Evolutionary conservation across 73 alveolate species (phyloP).

Genomic region (Paramecium caudatum): DNA sequence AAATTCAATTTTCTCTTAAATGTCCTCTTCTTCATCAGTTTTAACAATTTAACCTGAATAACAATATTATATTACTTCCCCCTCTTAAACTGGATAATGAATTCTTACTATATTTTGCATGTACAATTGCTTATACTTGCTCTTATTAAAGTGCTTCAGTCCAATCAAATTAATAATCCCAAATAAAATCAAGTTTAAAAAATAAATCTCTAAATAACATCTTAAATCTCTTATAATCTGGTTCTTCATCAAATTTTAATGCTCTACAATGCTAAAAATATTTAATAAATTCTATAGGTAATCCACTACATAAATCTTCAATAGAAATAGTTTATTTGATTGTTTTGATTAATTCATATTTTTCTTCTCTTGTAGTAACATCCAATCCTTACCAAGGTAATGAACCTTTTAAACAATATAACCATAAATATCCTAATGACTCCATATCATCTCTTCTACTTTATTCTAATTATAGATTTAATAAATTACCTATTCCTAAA

Average conservation of each 20-base stretch:
- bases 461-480: constrained; percentile 51
- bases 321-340: constrained; percentile 87
- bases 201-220: constrained; percentile 83
- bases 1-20: constrained; percentile 62
- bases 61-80: constrained; percentile 17
- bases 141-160: not conserved
- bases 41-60: constrained; percentile 52
- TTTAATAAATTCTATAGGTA: constrained; percentile 88
- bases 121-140: not conserved
- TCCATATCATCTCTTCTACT: constrained; percentile 96
- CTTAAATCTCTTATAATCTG: constrained; percentile 88
- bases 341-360: constrained; percentile 85
- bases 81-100: constrained; percentile 60
- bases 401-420: constrained; percentile 90
- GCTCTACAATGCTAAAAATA: constrained; percentile 88
- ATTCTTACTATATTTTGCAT: constrained; percentile 33
- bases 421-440: constrained; percentile 87
- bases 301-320: constrained; percentile 87
- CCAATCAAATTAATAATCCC: constrained; percentile 72
- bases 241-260: constrained; percentile 90
- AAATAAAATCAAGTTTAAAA: constrained; percentile 60
- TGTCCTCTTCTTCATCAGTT: constrained; percentile 65
- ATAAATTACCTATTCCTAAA: constrained; percentile 74
- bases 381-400: constrained; percentile 93
- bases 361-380: constrained; percentile 89